Percentiles rank a stretch among this genome's conserved stretches.
Conservation (phyloP, 208 protist species). For the Trypanosoma grayi region DNA sequence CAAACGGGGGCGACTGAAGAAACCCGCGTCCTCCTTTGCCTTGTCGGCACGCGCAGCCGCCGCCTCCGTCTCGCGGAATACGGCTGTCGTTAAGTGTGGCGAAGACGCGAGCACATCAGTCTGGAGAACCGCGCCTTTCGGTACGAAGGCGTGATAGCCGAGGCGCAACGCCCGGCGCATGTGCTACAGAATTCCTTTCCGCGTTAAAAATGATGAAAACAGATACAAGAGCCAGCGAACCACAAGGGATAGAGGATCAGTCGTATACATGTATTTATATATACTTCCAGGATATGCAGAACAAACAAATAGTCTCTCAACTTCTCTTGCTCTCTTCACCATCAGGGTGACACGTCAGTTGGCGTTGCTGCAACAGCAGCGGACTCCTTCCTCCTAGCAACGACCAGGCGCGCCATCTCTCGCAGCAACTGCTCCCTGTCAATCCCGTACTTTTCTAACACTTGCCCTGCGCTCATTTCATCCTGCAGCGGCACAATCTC, state of each 20-base stretch:
- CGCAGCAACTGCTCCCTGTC: slow-evolving; percentile 60
- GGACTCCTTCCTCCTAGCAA: not conserved
- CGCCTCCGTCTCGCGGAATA: slow-evolving; percentile 64
- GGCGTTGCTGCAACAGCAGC: not conserved
- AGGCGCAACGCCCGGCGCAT: slow-evolving; percentile 42
- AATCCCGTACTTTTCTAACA: slow-evolving; percentile 83
- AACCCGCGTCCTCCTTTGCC: slow-evolving; percentile 45
- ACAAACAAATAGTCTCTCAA: no score
- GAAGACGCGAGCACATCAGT: slow-evolving; percentile 12
- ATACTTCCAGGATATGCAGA: no score
- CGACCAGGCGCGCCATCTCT: slow-evolving; percentile 36
- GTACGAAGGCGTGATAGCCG: slow-evolving; percentile 64
- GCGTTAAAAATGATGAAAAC: not conserved
- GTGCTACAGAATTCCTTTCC: not conserved
- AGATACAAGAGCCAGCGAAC: no score
- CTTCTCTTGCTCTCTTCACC: not conserved
- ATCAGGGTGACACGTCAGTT: not conserved
- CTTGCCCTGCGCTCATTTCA: slow-evolving; percentile 48
- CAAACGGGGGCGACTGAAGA: slow-evolving; percentile 69
- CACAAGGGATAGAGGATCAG: no score
- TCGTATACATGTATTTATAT: no score
- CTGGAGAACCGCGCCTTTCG: slow-evolving; percentile 34
- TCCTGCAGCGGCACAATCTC: slow-evolving; percentile 45
- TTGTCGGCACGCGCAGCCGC: slow-evolving; percentile 40
- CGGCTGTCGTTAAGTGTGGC: slow-evolving; percentile 38